phyloP scores from a whole-genome alignment of 2,329 filamentous ascomycete genomes.

The Diaporthe helianthi region DNA sequence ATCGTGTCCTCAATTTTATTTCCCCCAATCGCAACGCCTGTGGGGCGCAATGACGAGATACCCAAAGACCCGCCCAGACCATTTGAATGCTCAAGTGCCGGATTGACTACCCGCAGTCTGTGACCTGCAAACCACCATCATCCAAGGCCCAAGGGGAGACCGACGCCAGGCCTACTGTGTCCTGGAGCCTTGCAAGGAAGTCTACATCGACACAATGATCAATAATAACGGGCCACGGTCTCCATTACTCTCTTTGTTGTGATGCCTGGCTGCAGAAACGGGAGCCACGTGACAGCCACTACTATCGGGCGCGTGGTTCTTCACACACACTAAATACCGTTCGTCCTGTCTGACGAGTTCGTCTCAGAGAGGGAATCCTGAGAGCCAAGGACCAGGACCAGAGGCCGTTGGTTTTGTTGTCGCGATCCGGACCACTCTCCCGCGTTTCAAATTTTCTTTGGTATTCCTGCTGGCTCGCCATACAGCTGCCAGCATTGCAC shows the following conservation, averaged over 20 bases:
- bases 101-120: neutral
- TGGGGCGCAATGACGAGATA: conserved; percentile 17
- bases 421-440: conserved; percentile 10
- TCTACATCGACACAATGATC: too few relatives aligned
- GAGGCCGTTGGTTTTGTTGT: neutral
- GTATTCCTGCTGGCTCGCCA: neutral
- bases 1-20: conserved; percentile 14
- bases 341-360: neutral
- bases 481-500: conserved; percentile 11
- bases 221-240: neutral
- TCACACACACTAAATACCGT: neutral
- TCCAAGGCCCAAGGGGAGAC: neutral
- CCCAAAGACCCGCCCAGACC: conserved; percentile 11
- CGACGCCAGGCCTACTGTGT: neutral
- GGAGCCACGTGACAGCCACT: conserved; percentile 21
- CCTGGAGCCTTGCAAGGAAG: too few relatives aligned
- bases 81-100: neutral
- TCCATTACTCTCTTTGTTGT: neutral
- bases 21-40: conserved; percentile 16
- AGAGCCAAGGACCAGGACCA: conserved; percentile 1
- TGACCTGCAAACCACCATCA: neutral
- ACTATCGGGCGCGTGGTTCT: neutral
- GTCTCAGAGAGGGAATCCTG: neutral
- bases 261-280: conserved; percentile 1
- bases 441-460: conserved; percentile 25